These are phyloP conservation scores for Pythium oligandrum DNA, from an alignment of 352 stramenopile species.

Conservation along the genomic window DNA sequence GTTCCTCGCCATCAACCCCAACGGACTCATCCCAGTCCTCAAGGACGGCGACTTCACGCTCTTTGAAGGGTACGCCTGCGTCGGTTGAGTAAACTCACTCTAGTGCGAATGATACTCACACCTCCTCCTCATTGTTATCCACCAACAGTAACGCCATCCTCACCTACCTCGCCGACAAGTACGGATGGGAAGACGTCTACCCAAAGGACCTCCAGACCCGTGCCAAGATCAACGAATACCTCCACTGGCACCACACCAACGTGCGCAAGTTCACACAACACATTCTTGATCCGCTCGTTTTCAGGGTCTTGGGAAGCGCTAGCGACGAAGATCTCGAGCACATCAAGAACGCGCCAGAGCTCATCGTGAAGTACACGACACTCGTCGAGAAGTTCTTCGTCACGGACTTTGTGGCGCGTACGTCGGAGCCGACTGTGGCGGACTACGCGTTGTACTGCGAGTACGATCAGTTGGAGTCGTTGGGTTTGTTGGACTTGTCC, in stretches of 20 bases:
- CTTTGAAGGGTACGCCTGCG: conserved; percentile 40
- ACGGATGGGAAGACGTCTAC: conserved; percentile 43
- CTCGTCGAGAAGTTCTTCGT: conserved; percentile 47
- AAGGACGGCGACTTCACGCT: conserved; percentile 51
- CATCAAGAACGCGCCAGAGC: conserved; percentile 11
- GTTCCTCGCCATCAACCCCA: conserved; percentile 47
- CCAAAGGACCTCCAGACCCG: conserved; percentile 32
- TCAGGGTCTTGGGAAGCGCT: conserved; percentile 3
- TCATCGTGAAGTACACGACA: conserved; percentile 22
- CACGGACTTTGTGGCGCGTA: conserved; percentile 43
- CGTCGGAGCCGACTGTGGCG: conserved; percentile 48
- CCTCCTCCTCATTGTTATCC: conserved; percentile 1
- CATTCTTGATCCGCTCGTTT: conserved; percentile 32
- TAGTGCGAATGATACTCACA: neutral
- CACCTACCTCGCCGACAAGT: conserved; percentile 43
- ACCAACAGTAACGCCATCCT: conserved; percentile 35
- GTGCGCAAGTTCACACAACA: conserved; percentile 39
- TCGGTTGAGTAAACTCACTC: too few relatives aligned
- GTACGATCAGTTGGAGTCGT: conserved; percentile 58
- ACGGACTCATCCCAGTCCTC: conserved; percentile 41
- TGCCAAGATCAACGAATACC: conserved; percentile 57
- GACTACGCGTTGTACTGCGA: conserved; percentile 62
- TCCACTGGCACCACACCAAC: conserved; percentile 71
- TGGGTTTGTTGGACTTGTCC: conserved; percentile 36
- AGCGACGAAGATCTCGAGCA: conserved; percentile 12